These are phyloP conservation scores for Coemansia sp. DNA, from an alignment of 192 early-diverging fungal species.

Conservation along the genomic window DNA sequence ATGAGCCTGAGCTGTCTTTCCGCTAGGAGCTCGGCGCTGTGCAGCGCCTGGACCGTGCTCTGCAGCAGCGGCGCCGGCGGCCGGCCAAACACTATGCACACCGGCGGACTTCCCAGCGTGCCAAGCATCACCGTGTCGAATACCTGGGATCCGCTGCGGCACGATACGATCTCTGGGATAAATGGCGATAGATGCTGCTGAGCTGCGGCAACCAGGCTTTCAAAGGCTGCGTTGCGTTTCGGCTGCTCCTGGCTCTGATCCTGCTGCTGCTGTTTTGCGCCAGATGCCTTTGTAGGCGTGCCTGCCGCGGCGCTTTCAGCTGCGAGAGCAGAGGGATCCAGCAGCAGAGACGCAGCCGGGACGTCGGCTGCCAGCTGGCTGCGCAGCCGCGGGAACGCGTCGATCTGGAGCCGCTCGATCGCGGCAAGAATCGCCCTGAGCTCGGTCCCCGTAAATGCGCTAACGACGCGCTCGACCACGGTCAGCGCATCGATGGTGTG, in stretches of 20 bases:
- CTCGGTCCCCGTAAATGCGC: conserved; percentile 29
- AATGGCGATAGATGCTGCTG: conserved; percentile 26
- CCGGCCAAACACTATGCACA: conserved; percentile 18
- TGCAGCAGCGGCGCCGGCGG: conserved; percentile 13
- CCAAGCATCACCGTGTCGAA: conserved; percentile 13
- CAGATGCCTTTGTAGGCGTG: conserved; percentile 25
- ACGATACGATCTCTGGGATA: conserved; percentile 9
- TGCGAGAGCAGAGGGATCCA: neutral
- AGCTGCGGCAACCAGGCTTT: conserved; percentile 16
- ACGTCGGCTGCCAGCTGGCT: conserved; percentile 1
- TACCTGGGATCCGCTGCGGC: conserved; percentile 24
- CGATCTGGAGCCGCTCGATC: conserved; percentile 22
- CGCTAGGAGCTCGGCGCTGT: conserved; percentile 27
- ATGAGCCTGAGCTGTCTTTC: conserved; percentile 38
- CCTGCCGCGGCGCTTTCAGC: neutral
- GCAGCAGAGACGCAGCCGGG: neutral
- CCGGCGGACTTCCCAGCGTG: conserved; percentile 16
- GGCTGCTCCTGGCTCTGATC: neutral
- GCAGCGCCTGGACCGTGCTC: conserved; percentile 19
- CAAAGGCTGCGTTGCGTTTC: conserved; percentile 19
- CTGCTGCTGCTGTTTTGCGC: neutral
- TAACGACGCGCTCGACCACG: conserved; percentile 31
- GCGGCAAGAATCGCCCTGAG: conserved; percentile 33
- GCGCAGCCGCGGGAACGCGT: conserved; percentile 22
- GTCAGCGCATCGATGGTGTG: conserved; percentile 25